A percentile compares a stretch with the other conserved stretches of the same genome.
phyloP scores from a whole-genome alignment of 139 green algal species.

The Trebouxia sp. region DNA sequence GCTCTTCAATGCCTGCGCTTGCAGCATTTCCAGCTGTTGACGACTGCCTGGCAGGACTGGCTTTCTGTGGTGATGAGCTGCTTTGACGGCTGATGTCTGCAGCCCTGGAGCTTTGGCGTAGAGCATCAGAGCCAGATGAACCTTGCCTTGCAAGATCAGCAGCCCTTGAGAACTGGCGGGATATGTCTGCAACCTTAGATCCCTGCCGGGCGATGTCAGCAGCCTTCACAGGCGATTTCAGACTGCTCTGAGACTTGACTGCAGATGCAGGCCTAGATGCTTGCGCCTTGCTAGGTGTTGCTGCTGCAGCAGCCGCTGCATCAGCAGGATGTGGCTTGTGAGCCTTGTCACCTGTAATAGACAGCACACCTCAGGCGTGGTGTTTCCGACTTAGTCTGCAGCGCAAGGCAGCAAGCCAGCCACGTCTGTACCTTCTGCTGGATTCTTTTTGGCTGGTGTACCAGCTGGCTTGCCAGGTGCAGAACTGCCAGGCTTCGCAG shows the following conservation, averaged over 20 bases:
- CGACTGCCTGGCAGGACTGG: background rate
- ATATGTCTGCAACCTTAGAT: constrained; percentile 1
- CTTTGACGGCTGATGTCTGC: constrained; percentile 4
- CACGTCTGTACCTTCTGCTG: background rate
- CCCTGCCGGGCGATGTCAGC: background rate
- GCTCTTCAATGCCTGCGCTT: background rate
- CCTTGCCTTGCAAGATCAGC: constrained; percentile 24
- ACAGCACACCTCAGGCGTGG: too few species aligned
- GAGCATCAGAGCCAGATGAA: background rate
- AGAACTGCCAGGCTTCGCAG: background rate
- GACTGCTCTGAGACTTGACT: background rate
- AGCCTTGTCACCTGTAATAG: background rate
- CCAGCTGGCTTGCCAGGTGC: background rate
- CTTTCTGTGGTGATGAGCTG: constrained; percentile 4
- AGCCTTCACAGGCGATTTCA: background rate
- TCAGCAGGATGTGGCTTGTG: constrained; percentile 32
- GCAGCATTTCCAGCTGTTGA: background rate
- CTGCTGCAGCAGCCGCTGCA: constrained; percentile 20
- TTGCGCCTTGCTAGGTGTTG: constrained; percentile 18
- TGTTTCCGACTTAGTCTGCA: too few species aligned
- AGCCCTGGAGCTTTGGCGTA: background rate
- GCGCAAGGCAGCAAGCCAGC: too few species aligned
- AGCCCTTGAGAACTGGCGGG: background rate
- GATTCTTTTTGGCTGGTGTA: background rate
- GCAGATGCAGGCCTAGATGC: background rate